Base-by-base conservation (phyloP, 1,284 basidiomycete species). In the Fomitopsis betulina region DNA sequence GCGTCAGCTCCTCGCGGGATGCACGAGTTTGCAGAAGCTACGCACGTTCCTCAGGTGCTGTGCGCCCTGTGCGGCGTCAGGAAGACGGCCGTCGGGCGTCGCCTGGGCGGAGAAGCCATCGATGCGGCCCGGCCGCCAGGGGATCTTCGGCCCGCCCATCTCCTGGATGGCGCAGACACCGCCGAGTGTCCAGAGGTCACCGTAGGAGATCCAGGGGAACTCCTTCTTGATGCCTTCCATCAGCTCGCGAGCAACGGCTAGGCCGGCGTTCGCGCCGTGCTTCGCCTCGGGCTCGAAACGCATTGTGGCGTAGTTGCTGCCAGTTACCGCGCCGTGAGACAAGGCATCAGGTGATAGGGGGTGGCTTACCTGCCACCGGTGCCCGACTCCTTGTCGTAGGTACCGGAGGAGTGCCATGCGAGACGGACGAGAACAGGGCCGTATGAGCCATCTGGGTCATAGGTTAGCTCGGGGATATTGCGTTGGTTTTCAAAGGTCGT, bases 261-360 rank as follows among this genome's bases (percentile, higher is more conserved):
- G 80, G 61, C 96, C 95, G 57, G 85, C 86, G 77, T 98, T 98
- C 57, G 94, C 96, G 49, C 83, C 87, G 72, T 98, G 94, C 39
- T 82, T 73, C 12, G 93, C 74, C 72, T 97, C 95, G 38, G 91
- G 87, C 65, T 87, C 83, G 76, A 96, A 97, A 61, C 94, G 90
- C 94, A 97, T 96, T 33, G 94, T 96, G 13, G 95, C 94, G 66
- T 93, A 94, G 81, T 96, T 96, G 79, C 90, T 92, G 57, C n/a
- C n/a, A n/a, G n/a, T n/a, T n/a, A 23, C 21, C 42, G 60, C 54
- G 42, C 27, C 23, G 19, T 45, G 45, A 54, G 37, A 43, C 50
- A 43, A 40, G 54, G 7, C 37, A 57, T 59, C 38, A 19, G 56
- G 38, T 23, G 68, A 21, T 50, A n/a, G 47, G 47, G 4, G 3